Conservation (phyloP, 108 stramenopile genomes). For the Pseudonitzschia pungens region DNA sequence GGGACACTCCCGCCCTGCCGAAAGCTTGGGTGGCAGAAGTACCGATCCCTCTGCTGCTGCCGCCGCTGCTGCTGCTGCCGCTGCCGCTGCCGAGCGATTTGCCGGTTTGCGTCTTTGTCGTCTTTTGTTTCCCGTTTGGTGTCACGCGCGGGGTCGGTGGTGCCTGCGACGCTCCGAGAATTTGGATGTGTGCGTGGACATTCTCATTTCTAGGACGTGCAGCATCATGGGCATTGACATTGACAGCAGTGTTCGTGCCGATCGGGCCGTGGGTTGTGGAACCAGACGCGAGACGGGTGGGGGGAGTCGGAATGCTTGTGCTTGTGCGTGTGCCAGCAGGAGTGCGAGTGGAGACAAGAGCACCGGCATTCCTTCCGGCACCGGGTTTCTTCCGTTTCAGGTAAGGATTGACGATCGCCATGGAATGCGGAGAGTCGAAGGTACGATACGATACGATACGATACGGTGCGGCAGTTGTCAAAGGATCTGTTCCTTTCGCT, state of each 20-base stretch:
- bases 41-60: background rate
- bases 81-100: background rate
- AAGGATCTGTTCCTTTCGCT: no score
- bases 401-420: constrained; percentile 37
- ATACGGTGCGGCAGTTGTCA: no score
- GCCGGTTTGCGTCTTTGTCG: background rate
- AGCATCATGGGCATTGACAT: background rate
- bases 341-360: background rate
- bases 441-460: background rate
- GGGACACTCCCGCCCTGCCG: no score
- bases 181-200: background rate
- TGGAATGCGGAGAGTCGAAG: background rate
- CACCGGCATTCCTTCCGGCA: background rate
- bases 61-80: background rate
- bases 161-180: background rate
- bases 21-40: no score
- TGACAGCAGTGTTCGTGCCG: no score
- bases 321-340: no score
- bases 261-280: no score
- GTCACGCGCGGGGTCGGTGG: background rate
- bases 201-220: background rate
- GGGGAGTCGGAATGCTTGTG: no score
- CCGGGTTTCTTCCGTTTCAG: constrained; percentile 26
- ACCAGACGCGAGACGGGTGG: no score
- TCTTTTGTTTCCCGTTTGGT: background rate